Evolutionary conservation across 2,329 filamentous ascomycete species (phyloP).

Genomic region (Fusarium beomiforme): DNA sequence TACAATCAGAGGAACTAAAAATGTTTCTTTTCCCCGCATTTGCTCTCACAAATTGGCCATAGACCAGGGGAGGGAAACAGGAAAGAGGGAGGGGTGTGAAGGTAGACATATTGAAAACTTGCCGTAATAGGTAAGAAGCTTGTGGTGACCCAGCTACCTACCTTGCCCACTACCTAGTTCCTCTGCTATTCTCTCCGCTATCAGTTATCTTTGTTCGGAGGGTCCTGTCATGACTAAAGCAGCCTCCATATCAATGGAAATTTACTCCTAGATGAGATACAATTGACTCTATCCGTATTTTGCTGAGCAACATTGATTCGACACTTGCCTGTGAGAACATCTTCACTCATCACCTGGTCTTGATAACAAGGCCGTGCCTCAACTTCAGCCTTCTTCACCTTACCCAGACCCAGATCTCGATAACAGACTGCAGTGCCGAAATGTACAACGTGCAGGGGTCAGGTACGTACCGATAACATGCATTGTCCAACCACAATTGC

Average conservation of each 20-base stretch:
- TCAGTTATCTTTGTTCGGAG: background rate
- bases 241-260: background rate
- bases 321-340: background rate
- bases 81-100: conserved; percentile 37
- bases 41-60: conserved; percentile 14
- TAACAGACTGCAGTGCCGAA: conserved; percentile 20
- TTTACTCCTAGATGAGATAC: background rate
- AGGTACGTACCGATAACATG: conserved; percentile 13
- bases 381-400: background rate
- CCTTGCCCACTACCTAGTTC: background rate
- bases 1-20: conserved; percentile 18
- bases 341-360: background rate
- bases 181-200: background rate
- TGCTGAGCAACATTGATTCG: background rate
- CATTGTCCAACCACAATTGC: conserved; percentile 10
- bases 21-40: conserved; percentile 32
- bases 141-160: background rate
- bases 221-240: background rate
- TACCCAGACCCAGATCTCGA: conserved; percentile 23
- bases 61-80: conserved; percentile 15
- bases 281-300: background rate
- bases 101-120: conserved; percentile 23
- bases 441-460: background rate
- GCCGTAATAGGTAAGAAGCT: conserved; percentile 30
- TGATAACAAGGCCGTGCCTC: background rate